Conservation (phyloP, 441 rosid genomes). For the Euphorbia schlechtendalii region DNA sequence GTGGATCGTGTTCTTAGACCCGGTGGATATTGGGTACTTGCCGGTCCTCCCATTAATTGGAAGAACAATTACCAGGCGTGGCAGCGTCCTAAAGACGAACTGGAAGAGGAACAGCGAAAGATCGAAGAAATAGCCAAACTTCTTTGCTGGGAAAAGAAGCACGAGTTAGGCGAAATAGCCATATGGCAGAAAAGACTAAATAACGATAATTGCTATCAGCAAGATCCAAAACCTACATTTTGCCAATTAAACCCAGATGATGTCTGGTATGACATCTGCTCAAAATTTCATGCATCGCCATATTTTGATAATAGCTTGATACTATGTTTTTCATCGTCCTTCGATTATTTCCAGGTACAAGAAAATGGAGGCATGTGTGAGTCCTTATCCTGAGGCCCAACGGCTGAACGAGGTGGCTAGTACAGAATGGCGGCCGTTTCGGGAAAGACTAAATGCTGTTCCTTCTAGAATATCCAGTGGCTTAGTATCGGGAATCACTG, state of each 20-base stretch:
- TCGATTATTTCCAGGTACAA: slow-evolving; percentile 42
- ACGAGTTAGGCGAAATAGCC: slow-evolving; percentile 76
- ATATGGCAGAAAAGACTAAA: slow-evolving; percentile 64
- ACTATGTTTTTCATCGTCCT: too few species aligned
- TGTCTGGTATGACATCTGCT: slow-evolving; percentile 50
- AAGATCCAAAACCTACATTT: slow-evolving; percentile 33
- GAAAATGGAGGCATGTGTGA: slow-evolving; percentile 56
- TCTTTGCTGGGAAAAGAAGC: slow-evolving; percentile 94
- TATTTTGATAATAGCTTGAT: too few species aligned
- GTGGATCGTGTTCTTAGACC: slow-evolving; percentile 88
- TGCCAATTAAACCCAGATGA: slow-evolving; percentile 74
- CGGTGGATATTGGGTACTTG: slow-evolving; percentile 86
- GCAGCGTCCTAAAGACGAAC: slow-evolving; percentile 68
- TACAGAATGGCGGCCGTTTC: slow-evolving; percentile 45
- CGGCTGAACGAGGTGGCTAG: slow-evolving; percentile 24
- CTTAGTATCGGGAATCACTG: slow-evolving; percentile 48
- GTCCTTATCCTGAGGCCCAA: slow-evolving; percentile 61
- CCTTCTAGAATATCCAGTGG: slow-evolving; percentile 69
- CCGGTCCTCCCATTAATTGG: slow-evolving; percentile 95
- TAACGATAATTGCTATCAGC: slow-evolving; percentile 44
- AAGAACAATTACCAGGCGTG: slow-evolving; percentile 64
- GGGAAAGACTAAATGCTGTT: slow-evolving; percentile 65
- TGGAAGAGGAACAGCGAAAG: slow-evolving; percentile 62
- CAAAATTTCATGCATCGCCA: neutral
- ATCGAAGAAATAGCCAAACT: slow-evolving; percentile 67